These are phyloP conservation scores for Hypoxylon sp. DNA, from an alignment of 2,329 filamentous ascomycete genomes.

Conservation along the genomic window DNA sequence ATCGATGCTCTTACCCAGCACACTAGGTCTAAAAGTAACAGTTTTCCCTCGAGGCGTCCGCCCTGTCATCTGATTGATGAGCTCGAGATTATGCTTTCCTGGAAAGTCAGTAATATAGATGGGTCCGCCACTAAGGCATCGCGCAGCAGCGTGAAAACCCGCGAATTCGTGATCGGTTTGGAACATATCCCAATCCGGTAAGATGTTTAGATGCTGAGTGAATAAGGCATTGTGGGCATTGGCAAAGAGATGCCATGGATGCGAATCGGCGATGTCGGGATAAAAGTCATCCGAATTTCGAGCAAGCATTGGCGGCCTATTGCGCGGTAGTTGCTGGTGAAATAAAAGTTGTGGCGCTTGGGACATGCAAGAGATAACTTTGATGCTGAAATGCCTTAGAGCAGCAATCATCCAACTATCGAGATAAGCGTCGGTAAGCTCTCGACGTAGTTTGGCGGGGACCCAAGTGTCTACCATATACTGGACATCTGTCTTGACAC, in stretches of 20 bases:
- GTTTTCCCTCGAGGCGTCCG: constrained; percentile 79
- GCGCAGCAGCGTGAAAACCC: constrained; percentile 88
- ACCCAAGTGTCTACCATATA: constrained; percentile 86
- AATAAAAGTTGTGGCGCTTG: constrained; percentile 90
- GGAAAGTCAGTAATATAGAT: constrained; percentile 95
- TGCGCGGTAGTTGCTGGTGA: constrained; percentile 83
- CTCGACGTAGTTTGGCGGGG: constrained; percentile 77
- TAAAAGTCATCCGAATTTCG: constrained; percentile 96
- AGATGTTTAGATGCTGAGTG: constrained; percentile 85
- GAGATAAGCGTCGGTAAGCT: constrained; percentile 82
- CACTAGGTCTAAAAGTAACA: constrained; percentile 84
- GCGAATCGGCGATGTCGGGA: constrained; percentile 82
- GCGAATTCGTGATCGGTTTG: constrained; percentile 78
- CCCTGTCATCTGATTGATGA: constrained; percentile 88
- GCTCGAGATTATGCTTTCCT: constrained; percentile 80
- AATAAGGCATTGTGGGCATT: constrained; percentile 92
- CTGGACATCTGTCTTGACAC: constrained; percentile 94
- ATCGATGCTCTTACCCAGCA: constrained; percentile 79
- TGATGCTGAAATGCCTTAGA: constrained; percentile 82
- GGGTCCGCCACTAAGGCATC: constrained; percentile 90
- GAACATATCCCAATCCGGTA: constrained; percentile 87
- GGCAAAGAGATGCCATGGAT: constrained; percentile 95
- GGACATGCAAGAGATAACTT: constrained; percentile 94
- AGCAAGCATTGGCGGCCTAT: constrained; percentile 79
- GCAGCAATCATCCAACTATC: constrained; percentile 88